Evolutionary conservation across 805 yeast genomes (phyloP), one percentile per base, ranked within the genome.

Genomic region (Candida taoyuanica): DNA sequence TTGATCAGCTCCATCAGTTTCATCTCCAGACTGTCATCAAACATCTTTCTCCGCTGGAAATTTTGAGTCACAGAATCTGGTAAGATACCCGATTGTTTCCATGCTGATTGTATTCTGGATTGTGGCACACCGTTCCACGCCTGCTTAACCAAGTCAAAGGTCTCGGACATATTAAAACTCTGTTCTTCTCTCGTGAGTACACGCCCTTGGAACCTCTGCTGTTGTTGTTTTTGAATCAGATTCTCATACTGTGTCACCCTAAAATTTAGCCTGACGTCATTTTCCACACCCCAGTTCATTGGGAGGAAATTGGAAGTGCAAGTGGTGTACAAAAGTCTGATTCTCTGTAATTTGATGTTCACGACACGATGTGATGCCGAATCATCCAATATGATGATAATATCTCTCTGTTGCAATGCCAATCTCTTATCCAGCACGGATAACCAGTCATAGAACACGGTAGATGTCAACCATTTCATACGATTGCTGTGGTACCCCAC

Each of bases 381-480:
- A 55, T 79, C 82, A 56, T 78, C 84, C 12, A 79, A 53, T 3
- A 78, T 58, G 5, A 79, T 67, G 43, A 76, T 60, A 34, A 79
- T 75, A 40, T 74, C 74, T 37, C 83, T 60, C 17, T 67, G 60
- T 13, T 63, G 62, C 33, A 60, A 52, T 2, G 74, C 69, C 17
- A 79, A 52, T 44, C 80, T 68, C 50, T 78, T 81, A 42, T 79
- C 85, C 56, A 79, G 60, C 11, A 78, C 65, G 0, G 74, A 65
- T 21, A 79, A 52, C 71, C 82, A 79, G 47, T 78, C 77, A 46
- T 78, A 80, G 47, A 79, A 78, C 51, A 76, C 59, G 15, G 76
- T 72, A 6, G 81, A 71, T 2, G 85, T 78, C 24, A 79, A 60
- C 81, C 84, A 77, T 40, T 76, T 74, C 57, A 74, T 75, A 32